Base-by-base conservation (phyloP, 2,329 filamentous ascomycete species). In the Allantophomopsis cytisporea region DNA sequence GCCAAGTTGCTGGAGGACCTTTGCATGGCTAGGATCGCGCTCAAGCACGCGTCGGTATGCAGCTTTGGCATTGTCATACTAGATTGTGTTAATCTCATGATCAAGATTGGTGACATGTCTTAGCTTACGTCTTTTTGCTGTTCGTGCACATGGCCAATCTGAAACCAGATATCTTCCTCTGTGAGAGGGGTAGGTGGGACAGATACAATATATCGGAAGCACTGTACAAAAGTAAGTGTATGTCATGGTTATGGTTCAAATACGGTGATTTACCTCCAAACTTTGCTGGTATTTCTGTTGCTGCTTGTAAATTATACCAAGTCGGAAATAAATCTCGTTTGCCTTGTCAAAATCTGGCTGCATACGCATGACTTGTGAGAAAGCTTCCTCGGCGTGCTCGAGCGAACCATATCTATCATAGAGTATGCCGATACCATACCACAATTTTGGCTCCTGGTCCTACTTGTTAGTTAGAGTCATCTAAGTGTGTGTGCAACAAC, bases 271-370 rank as follows among this genome's bases (percentile, higher is more conserved):
- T 67, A 94, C 88, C 63, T 96, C 91, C 35, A 96, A 68, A 68
- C 88, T 95, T 56, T 93, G 82, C 39, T 70, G 69, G 58, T 88
- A 98, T 59, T 96, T 96, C 45, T 88, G 81, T 57, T 96, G 91
- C 54, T 96, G 89, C 60, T 98, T 98, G 68, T 96, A 96, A 48
- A 98, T 96, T 65, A 98, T 98, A n/a, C 91, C 91, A 7, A 98
- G 73, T 20, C 91, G 78, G 63, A 98, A 98, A 60, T 96, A 98
- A 39, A 98, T 96, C 59, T 98, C 91, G 54, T 96, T 96, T 41
- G 89, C 88, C 70, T 98, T 98, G 55, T 98, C 91, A 50, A 96
- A 96, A 51, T 87, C 81, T 4, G 89, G 91, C 53, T 94, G 83
- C 81, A 98, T 96, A 50, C 86, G 82, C 91, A 98, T 96, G 45